These are phyloP conservation scores for Westerdykella aurantiaca DNA, from an alignment of 2,329 filamentous ascomycete species.

Conservation along the genomic window DNA sequence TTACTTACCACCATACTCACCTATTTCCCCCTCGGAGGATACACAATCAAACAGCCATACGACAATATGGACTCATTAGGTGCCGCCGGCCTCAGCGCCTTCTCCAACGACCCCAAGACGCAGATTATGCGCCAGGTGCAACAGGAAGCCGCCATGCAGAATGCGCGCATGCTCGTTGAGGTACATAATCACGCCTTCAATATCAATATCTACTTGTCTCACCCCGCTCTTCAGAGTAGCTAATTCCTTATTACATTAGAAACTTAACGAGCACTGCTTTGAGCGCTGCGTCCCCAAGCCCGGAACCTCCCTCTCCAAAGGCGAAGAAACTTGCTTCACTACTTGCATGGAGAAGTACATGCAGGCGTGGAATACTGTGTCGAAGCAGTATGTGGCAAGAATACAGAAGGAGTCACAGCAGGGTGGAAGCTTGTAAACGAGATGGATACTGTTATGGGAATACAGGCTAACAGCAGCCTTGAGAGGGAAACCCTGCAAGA, in stretches of 20 bases:
- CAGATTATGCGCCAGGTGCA: conserved; percentile 49
- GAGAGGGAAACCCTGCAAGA: background rate
- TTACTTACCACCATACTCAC: background rate
- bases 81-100: conserved; percentile 21
- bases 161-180: conserved; percentile 48
- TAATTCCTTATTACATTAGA: conserved; percentile 30
- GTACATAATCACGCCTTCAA: conserved; percentile 20
- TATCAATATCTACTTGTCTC: background rate
- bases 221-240: background rate
- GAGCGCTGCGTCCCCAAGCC: conserved; percentile 51
- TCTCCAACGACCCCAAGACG: conserved; percentile 40
- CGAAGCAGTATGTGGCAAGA: conserved; percentile 45
- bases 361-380: conserved; percentile 48
- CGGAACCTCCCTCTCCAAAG: conserved; percentile 45
- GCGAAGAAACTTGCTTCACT: conserved; percentile 47
- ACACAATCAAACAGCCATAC: background rate
- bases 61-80: conserved; percentile 30
- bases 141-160: conserved; percentile 48
- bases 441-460: background rate
- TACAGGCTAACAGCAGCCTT: background rate
- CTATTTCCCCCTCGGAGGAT: background rate
- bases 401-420: conserved; percentile 40
- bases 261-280: conserved; percentile 54
- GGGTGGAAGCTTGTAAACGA: conserved; percentile 4
- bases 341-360: conserved; percentile 54